These are phyloP conservation scores for Ophiocordyceps sinensis DNA, from an alignment of 2,329 filamentous ascomycete species.

Conservation along the genomic window DNA sequence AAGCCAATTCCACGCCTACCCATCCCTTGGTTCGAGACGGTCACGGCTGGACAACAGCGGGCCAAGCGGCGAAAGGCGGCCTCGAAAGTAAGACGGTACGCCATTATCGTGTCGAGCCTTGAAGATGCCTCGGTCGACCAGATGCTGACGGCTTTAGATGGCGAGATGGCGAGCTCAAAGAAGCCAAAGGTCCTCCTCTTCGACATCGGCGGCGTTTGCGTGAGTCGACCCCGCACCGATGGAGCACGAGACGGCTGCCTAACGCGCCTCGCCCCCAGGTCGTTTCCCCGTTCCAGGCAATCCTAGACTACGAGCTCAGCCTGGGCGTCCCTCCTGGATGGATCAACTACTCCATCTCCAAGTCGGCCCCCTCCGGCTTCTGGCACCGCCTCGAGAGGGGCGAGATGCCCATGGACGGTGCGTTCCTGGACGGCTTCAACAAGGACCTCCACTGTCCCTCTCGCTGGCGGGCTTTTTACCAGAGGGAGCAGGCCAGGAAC, in stretches of 20 bases:
- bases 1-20: too few species aligned
- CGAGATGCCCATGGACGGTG: conserved; percentile 57
- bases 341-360: conserved; percentile 81
- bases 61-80: not conserved
- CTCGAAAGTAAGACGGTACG: not conserved
- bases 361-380: conserved; percentile 59
- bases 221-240: conserved; percentile 43
- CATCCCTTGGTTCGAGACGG: not conserved
- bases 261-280: conserved; percentile 40
- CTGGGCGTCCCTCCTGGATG: conserved; percentile 72
- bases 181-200: conserved; percentile 69
- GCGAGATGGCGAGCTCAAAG: conserved; percentile 25
- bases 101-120: not conserved
- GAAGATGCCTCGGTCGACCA: conserved; percentile 5
- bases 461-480: conserved; percentile 57
- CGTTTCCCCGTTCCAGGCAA: conserved; percentile 80
- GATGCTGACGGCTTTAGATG: conserved; percentile 15
- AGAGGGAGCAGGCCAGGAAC: conserved; percentile 25
- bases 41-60: not conserved
- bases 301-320: conserved; percentile 73
- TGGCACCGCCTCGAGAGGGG: conserved; percentile 87
- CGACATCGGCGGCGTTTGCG: conserved; percentile 93
- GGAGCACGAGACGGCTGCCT: not conserved
- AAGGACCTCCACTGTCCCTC: conserved; percentile 51
- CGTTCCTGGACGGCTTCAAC: conserved; percentile 66